Base-by-base conservation (phyloP, 2,329 filamentous ascomycete genomes). In the Penicillium sp. region DNA sequence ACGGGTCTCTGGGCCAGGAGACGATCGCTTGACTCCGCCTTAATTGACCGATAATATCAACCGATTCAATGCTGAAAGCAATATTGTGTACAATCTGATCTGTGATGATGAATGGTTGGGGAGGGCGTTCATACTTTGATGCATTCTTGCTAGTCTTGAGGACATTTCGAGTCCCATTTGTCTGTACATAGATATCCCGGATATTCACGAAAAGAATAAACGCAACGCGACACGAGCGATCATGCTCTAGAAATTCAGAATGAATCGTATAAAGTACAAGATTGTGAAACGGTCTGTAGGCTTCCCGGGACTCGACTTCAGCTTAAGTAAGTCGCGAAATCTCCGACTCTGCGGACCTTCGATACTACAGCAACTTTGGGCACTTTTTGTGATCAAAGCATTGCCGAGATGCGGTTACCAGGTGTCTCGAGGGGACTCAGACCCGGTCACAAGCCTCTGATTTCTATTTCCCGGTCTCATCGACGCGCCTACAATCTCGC, bases 401-500 rank as follows among this genome's bases (percentile, higher is more conserved):
- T 33, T 38, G 56, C 52, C 52, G 57, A 64, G 41, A 70, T 70
- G 67, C 60, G 57, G 47, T 44, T 54, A 51, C 44, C 52, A 59
- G 61, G 58, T 48, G 47, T 50, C 45, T 50, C 59, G 47, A 62
- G 55, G 52, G 58, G 57, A 39, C 51, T 64, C 13, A 55, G 54
- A 49, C 15, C 49, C 20, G 43, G 54, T 31, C 55, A 51, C 46
- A 52, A 52, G 38, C 56, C 58, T 54, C 56, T 59, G 50, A 44
- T 42, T 6, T 50, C 56, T 27, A 31, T 40, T 24, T 49, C 53
- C 45, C 44, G 49, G 50, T 57, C 43, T 27, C 62, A 61, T 43
- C 53, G 52, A 44, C 61, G 62, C 47, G 57, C 63, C 31, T 71
- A 66, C 52, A 66, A 74, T 61, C 69, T 89, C 47, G 88, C 87